Conservation (phyloP, 345 rosid genomes). For the Hibiscus syriacus region DNA sequence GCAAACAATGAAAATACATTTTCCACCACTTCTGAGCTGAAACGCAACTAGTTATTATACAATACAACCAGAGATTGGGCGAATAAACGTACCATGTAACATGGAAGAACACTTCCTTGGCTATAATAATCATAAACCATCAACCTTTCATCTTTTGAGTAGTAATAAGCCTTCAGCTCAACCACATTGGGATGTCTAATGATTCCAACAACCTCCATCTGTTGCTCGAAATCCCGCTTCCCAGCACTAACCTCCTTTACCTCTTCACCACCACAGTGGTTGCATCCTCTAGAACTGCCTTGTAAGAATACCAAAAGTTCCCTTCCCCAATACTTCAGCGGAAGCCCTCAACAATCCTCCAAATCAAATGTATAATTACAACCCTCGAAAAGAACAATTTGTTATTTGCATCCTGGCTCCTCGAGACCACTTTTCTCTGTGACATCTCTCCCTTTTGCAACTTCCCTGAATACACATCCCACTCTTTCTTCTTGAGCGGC, state of each 20-base stretch:
- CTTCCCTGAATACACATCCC: conserved; percentile 33
- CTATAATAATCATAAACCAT: conserved; percentile 66
- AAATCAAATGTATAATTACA: conserved; percentile 81
- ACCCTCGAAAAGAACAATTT: conserved; percentile 86
- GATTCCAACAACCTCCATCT: conserved; percentile 77
- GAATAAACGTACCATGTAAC: conserved; percentile 58
- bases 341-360: conserved; percentile 95
- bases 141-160: conserved; percentile 83
- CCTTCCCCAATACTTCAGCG: conserved; percentile 96
- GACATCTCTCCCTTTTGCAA: conserved; percentile 72
- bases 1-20: too few species aligned
- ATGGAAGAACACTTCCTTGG: conserved; percentile 64
- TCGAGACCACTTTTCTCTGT: conserved; percentile 66
- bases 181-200: conserved; percentile 72
- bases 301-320: conserved; percentile 88
- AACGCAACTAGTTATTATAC: too few species aligned
- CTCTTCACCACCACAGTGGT: conserved; percentile 81
- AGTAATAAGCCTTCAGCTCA: conserved; percentile 81
- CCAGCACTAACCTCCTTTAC: conserved; percentile 69
- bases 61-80: background rate
- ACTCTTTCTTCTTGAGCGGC: conserved; percentile 43
- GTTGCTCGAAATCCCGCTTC: conserved; percentile 86
- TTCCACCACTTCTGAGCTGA: too few species aligned
- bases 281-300: conserved; percentile 71
- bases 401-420: conserved; percentile 76